A percentile compares a stretch with the other conserved stretches of the same genome.
Conservation (phyloP, 495 filamentous ascomycete species). For the Sordaria brevicollis region DNA sequence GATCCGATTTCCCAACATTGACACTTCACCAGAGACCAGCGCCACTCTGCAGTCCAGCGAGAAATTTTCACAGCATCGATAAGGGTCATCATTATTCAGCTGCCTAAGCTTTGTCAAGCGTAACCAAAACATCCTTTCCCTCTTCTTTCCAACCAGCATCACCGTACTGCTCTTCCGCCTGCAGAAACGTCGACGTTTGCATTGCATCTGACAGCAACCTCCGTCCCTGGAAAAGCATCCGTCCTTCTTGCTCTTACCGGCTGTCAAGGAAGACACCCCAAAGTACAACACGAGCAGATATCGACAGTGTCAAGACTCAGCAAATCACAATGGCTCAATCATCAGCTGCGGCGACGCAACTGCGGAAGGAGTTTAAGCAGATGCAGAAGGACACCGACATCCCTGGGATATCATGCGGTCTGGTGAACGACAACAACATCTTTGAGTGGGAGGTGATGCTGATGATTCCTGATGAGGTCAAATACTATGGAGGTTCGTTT, state of each 20-base stretch:
- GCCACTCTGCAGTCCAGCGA: not conserved
- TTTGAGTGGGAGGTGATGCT: conserved; percentile 99
- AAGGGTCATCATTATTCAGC: not conserved
- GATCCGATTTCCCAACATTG: not conserved
- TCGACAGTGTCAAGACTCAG: not conserved
- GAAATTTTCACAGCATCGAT: not conserved
- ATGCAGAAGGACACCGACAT: conserved; percentile 90
- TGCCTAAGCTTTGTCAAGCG: not conserved
- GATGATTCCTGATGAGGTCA: conserved; percentile 95
- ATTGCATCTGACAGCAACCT: not conserved
- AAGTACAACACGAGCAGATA: not conserved
- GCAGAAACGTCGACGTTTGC: not conserved
- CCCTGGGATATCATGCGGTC: conserved; percentile 84
- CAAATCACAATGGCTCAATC: conserved; percentile 17
- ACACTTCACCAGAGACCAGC: not conserved
- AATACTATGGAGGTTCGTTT: conserved; percentile 73
- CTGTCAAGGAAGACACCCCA: not conserved
- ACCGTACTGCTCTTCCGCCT: not conserved
- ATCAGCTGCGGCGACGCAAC: conserved; percentile 56
- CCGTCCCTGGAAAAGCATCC: not conserved
- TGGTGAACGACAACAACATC: conserved; percentile 77
- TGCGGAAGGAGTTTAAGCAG: conserved; percentile 77
- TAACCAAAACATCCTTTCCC: not conserved
- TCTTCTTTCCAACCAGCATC: not conserved
- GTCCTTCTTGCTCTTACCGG: not conserved